These are phyloP conservation scores for Cyberlindnera xylosilytica DNA, from an alignment of 805 yeast species.

Conservation along the genomic window DNA sequence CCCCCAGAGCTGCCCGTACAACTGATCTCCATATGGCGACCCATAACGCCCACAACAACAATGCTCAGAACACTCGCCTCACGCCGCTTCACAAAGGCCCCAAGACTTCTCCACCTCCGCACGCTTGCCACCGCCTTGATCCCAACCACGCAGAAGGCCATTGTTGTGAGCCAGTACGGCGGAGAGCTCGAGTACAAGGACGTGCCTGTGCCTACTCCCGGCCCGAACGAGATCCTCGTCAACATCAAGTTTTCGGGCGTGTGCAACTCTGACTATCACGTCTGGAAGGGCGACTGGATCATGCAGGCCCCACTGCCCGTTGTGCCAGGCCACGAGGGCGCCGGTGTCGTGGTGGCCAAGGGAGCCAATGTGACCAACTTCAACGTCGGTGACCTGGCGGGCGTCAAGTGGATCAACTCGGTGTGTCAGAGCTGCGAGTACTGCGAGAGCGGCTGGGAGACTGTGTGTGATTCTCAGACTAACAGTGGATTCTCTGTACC, in stretches of 20 bases:
- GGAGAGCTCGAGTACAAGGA: conserved; percentile 45
- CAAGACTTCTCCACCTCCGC: conserved; percentile 5
- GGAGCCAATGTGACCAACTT: conserved; percentile 50
- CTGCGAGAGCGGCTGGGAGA: conserved; percentile 47
- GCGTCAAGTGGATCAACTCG: conserved; percentile 58
- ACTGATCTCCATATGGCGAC: not conserved
- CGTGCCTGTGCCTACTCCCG: conserved; percentile 51
- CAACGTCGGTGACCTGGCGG: conserved; percentile 56
- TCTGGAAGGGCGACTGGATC: conserved; percentile 65
- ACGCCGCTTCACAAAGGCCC: not conserved
- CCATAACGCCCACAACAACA: not conserved
- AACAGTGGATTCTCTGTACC: conserved; percentile 80
- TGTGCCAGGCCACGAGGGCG: conserved; percentile 64
- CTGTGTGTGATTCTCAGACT: conserved; percentile 61
- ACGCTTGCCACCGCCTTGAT: conserved; percentile 21
- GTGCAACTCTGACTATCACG: conserved; percentile 59
- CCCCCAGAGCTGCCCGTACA: too few species aligned
- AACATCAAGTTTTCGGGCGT: conserved; percentile 59
- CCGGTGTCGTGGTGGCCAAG: conserved; percentile 54
- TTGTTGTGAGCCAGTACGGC: conserved; percentile 43
- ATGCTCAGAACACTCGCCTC: not conserved
- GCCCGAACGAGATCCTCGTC: conserved; percentile 49
- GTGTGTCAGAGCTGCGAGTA: conserved; percentile 53
- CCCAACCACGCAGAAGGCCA: conserved; percentile 47
- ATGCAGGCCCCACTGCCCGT: conserved; percentile 48